Conservation (phyloP, 805 yeast genomes). For the Myxozyma nipponensis region DNA sequence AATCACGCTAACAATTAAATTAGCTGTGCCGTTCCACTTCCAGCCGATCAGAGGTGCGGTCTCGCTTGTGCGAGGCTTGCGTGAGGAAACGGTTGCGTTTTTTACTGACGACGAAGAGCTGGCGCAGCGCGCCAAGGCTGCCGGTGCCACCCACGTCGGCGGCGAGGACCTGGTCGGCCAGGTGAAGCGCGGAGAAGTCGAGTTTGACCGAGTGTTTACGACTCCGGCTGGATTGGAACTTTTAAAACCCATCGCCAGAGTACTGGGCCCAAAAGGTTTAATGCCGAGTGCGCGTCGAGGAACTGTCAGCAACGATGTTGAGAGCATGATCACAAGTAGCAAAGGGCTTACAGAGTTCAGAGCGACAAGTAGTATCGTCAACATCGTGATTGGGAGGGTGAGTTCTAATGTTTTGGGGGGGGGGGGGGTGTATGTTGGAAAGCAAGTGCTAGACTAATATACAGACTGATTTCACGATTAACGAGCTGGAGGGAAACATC, state of each 20-base stretch:
- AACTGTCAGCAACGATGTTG: slow-evolving; percentile 49
- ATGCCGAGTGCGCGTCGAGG: slow-evolving; percentile 87
- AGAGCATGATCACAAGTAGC: neutral
- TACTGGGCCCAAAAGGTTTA: slow-evolving; percentile 81
- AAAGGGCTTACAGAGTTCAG: slow-evolving; percentile 13
- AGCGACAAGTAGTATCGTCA: neutral
- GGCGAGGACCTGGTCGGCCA: slow-evolving; percentile 64
- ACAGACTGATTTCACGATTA: slow-evolving; percentile 8
- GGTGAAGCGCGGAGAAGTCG: slow-evolving; percentile 53
- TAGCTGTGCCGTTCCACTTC: slow-evolving; percentile 73
- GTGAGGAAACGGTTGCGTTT: slow-evolving; percentile 60
- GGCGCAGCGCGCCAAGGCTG: slow-evolving; percentile 49
- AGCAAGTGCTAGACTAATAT: neutral
- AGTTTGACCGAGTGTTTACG: slow-evolving; percentile 75
- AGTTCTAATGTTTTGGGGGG: slow-evolving; percentile 1
- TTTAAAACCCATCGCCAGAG: slow-evolving; percentile 65
- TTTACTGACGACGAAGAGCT: slow-evolving; percentile 58
- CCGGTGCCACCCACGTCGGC: slow-evolving; percentile 67
- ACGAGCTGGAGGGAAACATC: slow-evolving; percentile 14
- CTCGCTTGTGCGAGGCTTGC: slow-evolving; percentile 67
- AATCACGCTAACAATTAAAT: slow-evolving; percentile 57
- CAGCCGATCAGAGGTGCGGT: slow-evolving; percentile 70
- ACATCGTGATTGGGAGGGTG: slow-evolving; percentile 14
- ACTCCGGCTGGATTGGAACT: slow-evolving; percentile 73
- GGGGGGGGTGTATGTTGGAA: neutral